Evolutionary conservation across 768 basidiomycete genomes (phyloP).

Genomic region (Trametes sanguinea): DNA sequence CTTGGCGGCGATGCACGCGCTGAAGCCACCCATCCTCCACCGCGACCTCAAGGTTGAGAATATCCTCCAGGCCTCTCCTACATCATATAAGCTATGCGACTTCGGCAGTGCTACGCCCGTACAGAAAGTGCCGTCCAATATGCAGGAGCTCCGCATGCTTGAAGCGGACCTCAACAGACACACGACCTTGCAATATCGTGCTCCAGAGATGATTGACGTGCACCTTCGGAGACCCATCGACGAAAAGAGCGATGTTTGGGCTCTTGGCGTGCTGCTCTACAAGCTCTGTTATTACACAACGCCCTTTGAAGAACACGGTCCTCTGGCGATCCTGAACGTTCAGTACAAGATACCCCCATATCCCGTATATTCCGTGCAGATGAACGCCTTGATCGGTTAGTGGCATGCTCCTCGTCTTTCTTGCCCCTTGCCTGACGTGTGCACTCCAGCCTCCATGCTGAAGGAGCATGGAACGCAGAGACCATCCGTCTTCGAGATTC

Average conservation of each 20-base stretch:
- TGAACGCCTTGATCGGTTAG: slow-evolving; percentile 82
- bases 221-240: slow-evolving; percentile 82
- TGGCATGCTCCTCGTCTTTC: slow-evolving; percentile 20
- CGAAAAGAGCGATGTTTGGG: slow-evolving; percentile 98
- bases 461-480: slow-evolving; percentile 86
- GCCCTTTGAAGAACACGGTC: slow-evolving; percentile 97
- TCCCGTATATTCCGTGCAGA: slow-evolving; percentile 79
- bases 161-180: slow-evolving; percentile 93
- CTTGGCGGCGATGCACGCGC: slow-evolving; percentile 94
- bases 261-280: slow-evolving; percentile 93
- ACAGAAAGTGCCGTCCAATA: slow-evolving; percentile 70
- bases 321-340: slow-evolving; percentile 93
- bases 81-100: slow-evolving; percentile 94
- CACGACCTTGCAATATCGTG: slow-evolving; percentile 95
- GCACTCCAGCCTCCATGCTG: slow-evolving; percentile 77
- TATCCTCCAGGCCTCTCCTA: slow-evolving; percentile 84
- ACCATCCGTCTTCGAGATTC: slow-evolving; percentile 85
- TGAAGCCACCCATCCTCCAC: slow-evolving; percentile 87
- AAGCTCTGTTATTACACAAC: slow-evolving; percentile 99
- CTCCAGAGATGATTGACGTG: slow-evolving; percentile 98
- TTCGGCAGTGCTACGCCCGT: slow-evolving; percentile 92
- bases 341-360: slow-evolving; percentile 92
- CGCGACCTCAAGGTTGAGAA: slow-evolving; percentile 99
- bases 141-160: slow-evolving; percentile 81
- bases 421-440: not conserved